These are phyloP conservation scores for Amorphotheca resinae DNA, from an alignment of 495 filamentous ascomycete genomes.

Conservation along the genomic window DNA sequence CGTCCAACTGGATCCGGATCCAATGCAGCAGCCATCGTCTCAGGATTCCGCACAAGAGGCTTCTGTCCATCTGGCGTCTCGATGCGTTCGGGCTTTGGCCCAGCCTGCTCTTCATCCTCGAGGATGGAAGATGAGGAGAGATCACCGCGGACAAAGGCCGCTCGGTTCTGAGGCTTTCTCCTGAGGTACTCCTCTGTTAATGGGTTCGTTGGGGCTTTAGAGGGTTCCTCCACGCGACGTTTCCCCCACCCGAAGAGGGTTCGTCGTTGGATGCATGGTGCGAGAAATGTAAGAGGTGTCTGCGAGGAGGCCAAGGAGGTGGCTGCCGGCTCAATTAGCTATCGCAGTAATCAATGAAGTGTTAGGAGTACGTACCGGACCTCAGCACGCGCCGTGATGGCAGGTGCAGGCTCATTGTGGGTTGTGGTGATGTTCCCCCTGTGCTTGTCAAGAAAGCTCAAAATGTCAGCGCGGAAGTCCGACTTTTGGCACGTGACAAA, in stretches of 20 bases:
- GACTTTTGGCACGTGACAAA: background rate
- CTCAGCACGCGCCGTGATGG: constrained; percentile 19
- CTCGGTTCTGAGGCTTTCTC: constrained; percentile 22
- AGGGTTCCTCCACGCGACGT: background rate
- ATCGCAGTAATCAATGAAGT: background rate
- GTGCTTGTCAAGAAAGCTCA: background rate
- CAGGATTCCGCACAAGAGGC: constrained; percentile 26
- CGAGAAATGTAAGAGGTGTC: constrained; percentile 23
- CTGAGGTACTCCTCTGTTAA: constrained; percentile 24
- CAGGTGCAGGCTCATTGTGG: constrained; percentile 23
- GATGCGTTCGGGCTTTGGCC: constrained; percentile 8
- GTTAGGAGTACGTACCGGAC: constrained; percentile 17
- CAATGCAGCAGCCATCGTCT: constrained; percentile 40
- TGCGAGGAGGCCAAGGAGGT: constrained; percentile 36
- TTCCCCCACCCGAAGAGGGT: constrained; percentile 9
- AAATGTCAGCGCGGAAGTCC: background rate
- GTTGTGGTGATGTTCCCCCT: background rate
- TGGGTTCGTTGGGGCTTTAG: constrained; percentile 8
- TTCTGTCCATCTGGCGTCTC: background rate
- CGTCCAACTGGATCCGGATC: constrained; percentile 58
- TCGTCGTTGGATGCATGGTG: constrained; percentile 16
- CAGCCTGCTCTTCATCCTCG: constrained; percentile 32
- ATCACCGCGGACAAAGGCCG: constrained; percentile 21
- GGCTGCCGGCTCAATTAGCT: constrained; percentile 33
- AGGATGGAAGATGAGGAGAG: constrained; percentile 47